Conservation (phyloP, 495 filamentous ascomycete species). For the Tuber magnatum region DNA sequence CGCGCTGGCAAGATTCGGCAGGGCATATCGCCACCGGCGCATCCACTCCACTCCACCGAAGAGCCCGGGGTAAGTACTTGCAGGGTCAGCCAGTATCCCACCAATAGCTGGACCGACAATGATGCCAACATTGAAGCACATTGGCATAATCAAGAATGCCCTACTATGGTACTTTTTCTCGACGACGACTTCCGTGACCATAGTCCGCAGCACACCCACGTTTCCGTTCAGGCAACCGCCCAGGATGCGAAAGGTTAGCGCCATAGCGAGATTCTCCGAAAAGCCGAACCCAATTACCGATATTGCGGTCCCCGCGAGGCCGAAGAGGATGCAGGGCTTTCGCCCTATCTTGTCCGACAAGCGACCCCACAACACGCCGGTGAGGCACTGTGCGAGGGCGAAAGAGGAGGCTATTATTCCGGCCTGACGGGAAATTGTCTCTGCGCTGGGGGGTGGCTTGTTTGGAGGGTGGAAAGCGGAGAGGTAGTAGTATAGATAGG, state of each 20-base stretch:
- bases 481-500: constrained; percentile 60
- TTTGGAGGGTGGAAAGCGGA: constrained; percentile 21
- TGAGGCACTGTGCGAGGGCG: constrained; percentile 68
- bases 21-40: constrained; percentile 54
- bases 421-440: constrained; percentile 45
- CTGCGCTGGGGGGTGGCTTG: constrained; percentile 12
- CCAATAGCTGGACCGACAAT: constrained; percentile 61
- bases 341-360: constrained; percentile 75
- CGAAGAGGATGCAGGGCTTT: constrained; percentile 73
- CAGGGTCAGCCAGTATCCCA: constrained; percentile 66
- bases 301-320: constrained; percentile 70
- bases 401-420: constrained; percentile 82
- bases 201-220: constrained; percentile 71
- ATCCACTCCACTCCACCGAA: constrained; percentile 65
- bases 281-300: constrained; percentile 79
- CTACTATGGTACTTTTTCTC: constrained; percentile 63
- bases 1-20: constrained; percentile 57
- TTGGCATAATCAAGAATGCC: constrained; percentile 72
- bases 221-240: constrained; percentile 79
- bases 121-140: constrained; percentile 70
- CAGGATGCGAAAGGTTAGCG: constrained; percentile 63
- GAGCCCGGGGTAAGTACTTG: constrained; percentile 54
- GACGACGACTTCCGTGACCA: constrained; percentile 63
- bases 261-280: constrained; percentile 69
- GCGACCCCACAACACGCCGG: constrained; percentile 78